Percentiles rank a stretch among this genome's conserved stretches.
These are phyloP conservation scores for Tolypocladium ophioglossoides DNA, from an alignment of 2,329 filamentous ascomycete genomes.

Conservation along the genomic window DNA sequence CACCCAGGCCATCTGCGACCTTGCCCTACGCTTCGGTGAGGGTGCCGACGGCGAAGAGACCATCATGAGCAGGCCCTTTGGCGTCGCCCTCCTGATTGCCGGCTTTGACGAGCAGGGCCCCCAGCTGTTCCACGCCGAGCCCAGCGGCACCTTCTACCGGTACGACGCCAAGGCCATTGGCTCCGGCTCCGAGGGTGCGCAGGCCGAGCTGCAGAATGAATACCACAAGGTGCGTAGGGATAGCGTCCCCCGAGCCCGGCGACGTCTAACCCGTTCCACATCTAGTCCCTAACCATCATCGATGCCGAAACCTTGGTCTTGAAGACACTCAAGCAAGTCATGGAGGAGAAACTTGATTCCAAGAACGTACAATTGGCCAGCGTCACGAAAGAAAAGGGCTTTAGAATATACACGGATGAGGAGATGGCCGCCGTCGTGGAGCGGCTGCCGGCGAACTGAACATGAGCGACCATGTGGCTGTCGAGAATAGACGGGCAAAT, in stretches of 20 bases:
- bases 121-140: constrained; percentile 94
- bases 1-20: constrained; percentile 96
- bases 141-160: constrained; percentile 95
- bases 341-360: constrained; percentile 98
- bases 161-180: constrained; percentile 99
- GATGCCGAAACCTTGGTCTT: constrained; percentile 93
- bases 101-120: constrained; percentile 96
- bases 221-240: constrained; percentile 66
- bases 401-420: constrained; percentile 96
- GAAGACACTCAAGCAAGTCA: constrained; percentile 98
- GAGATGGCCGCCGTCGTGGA: constrained; percentile 93
- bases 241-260: neutral
- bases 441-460: constrained; percentile 59
- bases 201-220: constrained; percentile 96
- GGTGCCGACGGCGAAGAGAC: constrained; percentile 96
- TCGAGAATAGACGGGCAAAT: neutral
- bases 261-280: constrained; percentile 1
- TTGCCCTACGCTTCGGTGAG: constrained; percentile 93
- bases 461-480: constrained; percentile 1
- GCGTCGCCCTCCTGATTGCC: constrained; percentile 90
- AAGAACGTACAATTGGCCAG: constrained; percentile 99
- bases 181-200: constrained; percentile 91
- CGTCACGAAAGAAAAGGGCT: constrained; percentile 94
- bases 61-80: constrained; percentile 96
- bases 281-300: constrained; percentile 71